Conservation (phyloP, 108 stramenopile genomes). For the Schizochytrium sp. region DNA sequence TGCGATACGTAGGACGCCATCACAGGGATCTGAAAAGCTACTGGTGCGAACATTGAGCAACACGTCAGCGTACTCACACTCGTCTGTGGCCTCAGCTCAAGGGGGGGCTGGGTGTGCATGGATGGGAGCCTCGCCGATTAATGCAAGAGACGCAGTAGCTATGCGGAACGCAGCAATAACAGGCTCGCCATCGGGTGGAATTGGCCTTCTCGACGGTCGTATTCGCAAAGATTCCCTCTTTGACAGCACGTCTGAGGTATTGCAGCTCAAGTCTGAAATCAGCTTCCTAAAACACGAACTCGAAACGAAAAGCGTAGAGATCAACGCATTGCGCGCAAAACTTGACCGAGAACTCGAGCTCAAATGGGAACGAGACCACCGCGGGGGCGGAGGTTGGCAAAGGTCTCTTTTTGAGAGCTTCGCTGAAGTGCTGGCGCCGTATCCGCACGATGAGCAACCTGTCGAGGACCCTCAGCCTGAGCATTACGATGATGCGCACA, state of each 20-base stretch:
- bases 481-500: background rate
- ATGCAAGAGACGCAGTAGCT: no score
- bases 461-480: background rate
- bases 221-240: background rate
- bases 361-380: conserved; percentile 7
- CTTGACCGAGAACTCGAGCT: conserved; percentile 53
- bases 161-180: background rate
- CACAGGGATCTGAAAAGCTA: no score
- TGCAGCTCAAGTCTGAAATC: background rate
- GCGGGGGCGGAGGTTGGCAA: conserved; percentile 5
- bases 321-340: conserved; percentile 9
- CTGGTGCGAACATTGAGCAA: no score
- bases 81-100: no score
- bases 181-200: background rate
- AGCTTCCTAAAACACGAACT: conserved; percentile 47
- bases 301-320: conserved; percentile 33
- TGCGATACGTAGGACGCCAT: no score
- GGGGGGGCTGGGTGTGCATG: no score
- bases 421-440: conserved; percentile 29
- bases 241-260: background rate
- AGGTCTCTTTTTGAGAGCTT: conserved; percentile 35
- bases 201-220: background rate
- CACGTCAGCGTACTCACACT: no score
- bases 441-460: background rate
- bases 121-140: no score